Conservation (phyloP, 2,329 filamentous ascomycete genomes). For the Mycosphaerelloides madeirae region DNA sequence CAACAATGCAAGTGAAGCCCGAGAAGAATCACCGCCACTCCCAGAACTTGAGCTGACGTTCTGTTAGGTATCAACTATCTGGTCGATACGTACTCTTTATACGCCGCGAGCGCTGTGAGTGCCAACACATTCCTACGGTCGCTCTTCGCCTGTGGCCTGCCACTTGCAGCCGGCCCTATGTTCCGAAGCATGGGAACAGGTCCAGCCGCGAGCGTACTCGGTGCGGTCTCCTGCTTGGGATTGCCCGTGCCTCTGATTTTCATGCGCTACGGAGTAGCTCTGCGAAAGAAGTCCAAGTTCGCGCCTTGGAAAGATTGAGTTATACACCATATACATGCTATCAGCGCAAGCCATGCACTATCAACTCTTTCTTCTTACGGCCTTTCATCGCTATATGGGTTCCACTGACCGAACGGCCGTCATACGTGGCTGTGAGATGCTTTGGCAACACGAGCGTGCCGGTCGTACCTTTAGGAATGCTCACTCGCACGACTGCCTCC, state of each 20-base stretch:
- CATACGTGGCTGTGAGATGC: too few species aligned
- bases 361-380: too few species aligned
- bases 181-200: slow-evolving; percentile 40
- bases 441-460: neutral
- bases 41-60: too few species aligned
- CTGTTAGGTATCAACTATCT: slow-evolving; percentile 47
- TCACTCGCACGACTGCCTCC: neutral
- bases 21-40: too few species aligned
- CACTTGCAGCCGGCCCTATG: slow-evolving; percentile 38
- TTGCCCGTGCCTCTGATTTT: slow-evolving; percentile 45
- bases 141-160: slow-evolving; percentile 38
- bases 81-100: slow-evolving; percentile 33
- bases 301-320: slow-evolving; percentile 10
- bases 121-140: slow-evolving; percentile 48
- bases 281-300: slow-evolving; percentile 41
- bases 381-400: too few species aligned
- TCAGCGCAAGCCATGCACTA: too few species aligned
- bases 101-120: slow-evolving; percentile 48
- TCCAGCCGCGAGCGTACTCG: slow-evolving; percentile 40
- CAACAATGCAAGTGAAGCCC: too few species aligned
- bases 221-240: slow-evolving; percentile 36
- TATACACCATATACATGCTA: neutral
- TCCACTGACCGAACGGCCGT: too few species aligned
- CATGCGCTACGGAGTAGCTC: slow-evolving; percentile 38
- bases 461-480: neutral